These are phyloP conservation scores for Fistulifera solaris DNA, from an alignment of 108 stramenopile species.

Conservation along the genomic window DNA sequence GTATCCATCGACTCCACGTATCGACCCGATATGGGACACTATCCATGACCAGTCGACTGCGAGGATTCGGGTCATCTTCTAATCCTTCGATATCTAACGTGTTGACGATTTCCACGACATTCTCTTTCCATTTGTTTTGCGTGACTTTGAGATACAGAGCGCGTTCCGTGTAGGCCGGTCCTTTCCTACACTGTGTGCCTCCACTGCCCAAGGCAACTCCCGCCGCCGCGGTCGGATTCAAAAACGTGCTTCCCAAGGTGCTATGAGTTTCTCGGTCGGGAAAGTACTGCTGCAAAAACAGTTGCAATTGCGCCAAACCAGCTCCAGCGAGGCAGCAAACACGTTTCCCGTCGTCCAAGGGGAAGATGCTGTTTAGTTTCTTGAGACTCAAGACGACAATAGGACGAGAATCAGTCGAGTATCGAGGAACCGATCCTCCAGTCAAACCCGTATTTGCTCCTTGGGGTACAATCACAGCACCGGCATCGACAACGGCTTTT, in stretches of 20 bases:
- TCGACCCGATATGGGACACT: conserved; percentile 47
- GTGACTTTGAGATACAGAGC: conserved; percentile 51
- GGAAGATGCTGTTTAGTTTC: conserved; percentile 59
- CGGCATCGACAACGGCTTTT: conserved; percentile 53
- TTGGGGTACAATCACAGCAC: conserved; percentile 39
- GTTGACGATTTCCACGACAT: conserved; percentile 55
- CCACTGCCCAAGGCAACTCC: conserved; percentile 81
- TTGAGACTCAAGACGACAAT: conserved; percentile 61
- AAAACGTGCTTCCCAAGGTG: conserved; percentile 68
- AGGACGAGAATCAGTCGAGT: conserved; percentile 25
- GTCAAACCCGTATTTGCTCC: conserved; percentile 79
- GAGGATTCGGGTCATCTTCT: conserved; percentile 34
- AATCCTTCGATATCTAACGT: conserved; percentile 67
- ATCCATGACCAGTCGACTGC: conserved; percentile 18
- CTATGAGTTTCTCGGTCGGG: conserved; percentile 75
- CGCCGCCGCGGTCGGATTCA: conserved; percentile 81
- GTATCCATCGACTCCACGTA: conserved; percentile 37
- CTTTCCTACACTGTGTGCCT: conserved; percentile 73
- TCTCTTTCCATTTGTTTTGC: conserved; percentile 47
- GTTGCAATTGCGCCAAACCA: conserved; percentile 55
- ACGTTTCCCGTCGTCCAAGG: conserved; percentile 66
- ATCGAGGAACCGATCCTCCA: conserved; percentile 69
- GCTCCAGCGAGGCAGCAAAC: conserved; percentile 70
- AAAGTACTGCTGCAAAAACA: conserved; percentile 40
- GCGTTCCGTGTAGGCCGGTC: conserved; percentile 74